Conservation (phyloP, 345 rosid species). For the Syzygium oleosum region DNA sequence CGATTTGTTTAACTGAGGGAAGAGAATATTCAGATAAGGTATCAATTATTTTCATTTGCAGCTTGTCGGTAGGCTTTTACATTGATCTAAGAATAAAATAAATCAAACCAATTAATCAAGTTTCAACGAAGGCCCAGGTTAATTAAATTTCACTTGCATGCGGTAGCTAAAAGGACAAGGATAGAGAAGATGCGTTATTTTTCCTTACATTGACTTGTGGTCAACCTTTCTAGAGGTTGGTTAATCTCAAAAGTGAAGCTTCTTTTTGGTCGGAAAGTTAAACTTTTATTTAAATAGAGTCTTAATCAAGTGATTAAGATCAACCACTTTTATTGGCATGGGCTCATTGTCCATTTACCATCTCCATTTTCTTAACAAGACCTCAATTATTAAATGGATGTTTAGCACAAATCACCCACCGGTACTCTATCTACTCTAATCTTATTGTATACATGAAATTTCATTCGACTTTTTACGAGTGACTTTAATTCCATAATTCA, state of each 20-base stretch:
- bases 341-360: background rate
- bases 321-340: background rate
- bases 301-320: background rate
- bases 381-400: background rate
- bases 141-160: background rate
- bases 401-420: background rate
- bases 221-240: background rate
- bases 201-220: background rate
- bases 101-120: background rate
- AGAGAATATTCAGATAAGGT: background rate
- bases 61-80: background rate
- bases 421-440: background rate
- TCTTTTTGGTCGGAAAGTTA: background rate
- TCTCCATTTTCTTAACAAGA: background rate
- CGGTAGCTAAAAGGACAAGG: background rate
- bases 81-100: background rate
- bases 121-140: background rate
- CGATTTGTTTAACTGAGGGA: background rate
- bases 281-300: background rate
- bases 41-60: background rate
- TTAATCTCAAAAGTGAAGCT: background rate
- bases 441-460: background rate
- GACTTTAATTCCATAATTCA: background rate
- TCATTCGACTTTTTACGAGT: background rate
- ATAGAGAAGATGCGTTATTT: background rate